These are phyloP conservation scores for Helianthus tuberosus DNA, from an alignment of 129 eudicot genomes.

Conservation along the genomic window DNA sequence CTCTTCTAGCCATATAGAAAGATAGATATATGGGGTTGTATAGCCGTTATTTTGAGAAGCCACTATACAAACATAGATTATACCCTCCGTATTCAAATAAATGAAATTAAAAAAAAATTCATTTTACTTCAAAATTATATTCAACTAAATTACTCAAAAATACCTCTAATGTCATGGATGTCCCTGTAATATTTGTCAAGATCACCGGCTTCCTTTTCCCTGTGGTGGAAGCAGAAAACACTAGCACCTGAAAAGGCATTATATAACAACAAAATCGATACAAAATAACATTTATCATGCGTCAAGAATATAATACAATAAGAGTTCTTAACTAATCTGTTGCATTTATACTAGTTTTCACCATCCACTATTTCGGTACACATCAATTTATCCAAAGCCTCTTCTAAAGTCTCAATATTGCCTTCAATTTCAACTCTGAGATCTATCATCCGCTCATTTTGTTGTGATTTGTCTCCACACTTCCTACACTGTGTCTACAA, in stretches of 20 bases:
- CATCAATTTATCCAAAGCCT: slow-evolving; percentile 73
- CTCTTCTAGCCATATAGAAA: no score
- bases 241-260: slow-evolving; percentile 47
- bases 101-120: no score
- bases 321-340: slow-evolving; percentile 58
- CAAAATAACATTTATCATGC: slow-evolving; percentile 7
- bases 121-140: no score
- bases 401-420: slow-evolving; percentile 73
- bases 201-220: no score
- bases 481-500: slow-evolving; percentile 83
- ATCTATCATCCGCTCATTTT: slow-evolving; percentile 84
- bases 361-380: slow-evolving; percentile 75
- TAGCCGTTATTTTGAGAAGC: no score
- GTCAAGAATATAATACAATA: not conserved
- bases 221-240: no score
- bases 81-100: no score
- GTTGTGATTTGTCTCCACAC: slow-evolving; percentile 83
- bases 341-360: slow-evolving; percentile 89
- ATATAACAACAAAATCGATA: slow-evolving; percentile 16
- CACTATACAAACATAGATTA: no score
- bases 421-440: slow-evolving; percentile 93
- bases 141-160: no score
- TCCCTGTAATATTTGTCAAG: no score
- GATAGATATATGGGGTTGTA: no score
- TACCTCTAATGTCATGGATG: no score